Percentiles rank a stretch among this genome's conserved stretches.
Conservation (phyloP, 257 asterid genomes). For the Solanum paucissectum region DNA sequence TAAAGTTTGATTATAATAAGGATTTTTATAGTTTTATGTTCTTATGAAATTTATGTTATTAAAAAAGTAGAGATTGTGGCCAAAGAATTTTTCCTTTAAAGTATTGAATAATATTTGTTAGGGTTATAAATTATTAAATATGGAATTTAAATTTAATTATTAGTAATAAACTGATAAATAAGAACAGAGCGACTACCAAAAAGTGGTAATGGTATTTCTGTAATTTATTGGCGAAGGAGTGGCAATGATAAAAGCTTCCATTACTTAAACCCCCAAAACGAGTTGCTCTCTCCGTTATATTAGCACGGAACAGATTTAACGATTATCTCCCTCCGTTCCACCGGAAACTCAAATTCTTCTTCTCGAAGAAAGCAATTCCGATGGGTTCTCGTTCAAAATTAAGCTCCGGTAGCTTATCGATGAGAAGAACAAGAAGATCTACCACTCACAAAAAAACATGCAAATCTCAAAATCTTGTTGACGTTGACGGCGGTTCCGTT, state of each 20-base stretch:
- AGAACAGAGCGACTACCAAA: not conserved
- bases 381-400: constrained; percentile 47
- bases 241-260: constrained; percentile 11
- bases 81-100: not conserved
- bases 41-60: not conserved
- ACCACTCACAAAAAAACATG: constrained; percentile 12
- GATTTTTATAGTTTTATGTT: not conserved
- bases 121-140: not conserved
- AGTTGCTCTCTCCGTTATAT: constrained; percentile 18
- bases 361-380: not conserved
- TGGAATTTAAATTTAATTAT: not conserved
- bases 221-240: constrained; percentile 7
- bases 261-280: constrained; percentile 43
- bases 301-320: not conserved
- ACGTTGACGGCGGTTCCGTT: constrained; percentile 12
- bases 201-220: constrained; percentile 22
- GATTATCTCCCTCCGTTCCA: not conserved
- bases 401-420: constrained; percentile 7
- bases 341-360: not conserved
- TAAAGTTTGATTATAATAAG: not conserved
- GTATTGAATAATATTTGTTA: not conserved
- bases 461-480: constrained; percentile 7
- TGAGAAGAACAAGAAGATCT: constrained; percentile 26
- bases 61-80: not conserved
- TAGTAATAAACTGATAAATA: not conserved